Evolutionary conservation across 2,329 filamentous ascomycete species (phyloP), one percentile per base, ranked within the genome.

Genomic region (Diaporthe humulicola): DNA sequence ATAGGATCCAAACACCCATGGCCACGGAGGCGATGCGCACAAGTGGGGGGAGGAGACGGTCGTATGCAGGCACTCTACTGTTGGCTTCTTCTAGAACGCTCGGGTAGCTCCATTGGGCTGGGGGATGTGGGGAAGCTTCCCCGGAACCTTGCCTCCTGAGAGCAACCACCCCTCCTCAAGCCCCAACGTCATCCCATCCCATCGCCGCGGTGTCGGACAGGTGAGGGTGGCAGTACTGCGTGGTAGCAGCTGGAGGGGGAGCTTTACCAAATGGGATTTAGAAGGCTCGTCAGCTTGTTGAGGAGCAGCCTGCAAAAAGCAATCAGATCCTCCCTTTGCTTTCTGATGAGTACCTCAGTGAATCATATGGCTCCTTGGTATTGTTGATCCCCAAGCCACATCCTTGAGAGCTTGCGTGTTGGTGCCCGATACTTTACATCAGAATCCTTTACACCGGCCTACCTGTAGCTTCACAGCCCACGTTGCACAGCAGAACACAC

Each of bases 271-370:
- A 50, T 64, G 54, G 17, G 56, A 72, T 56, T 36, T 72, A 72
- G 70, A 36, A 61, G 56, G 33, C 70, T 64, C 52, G 57, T 64
- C 70, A 72, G 33, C 70, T 61, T 64, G 57, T 64, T 64, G 45
- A 56, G 33, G 70, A 54, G 45, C 30, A 52, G 33, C 45, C 48
- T 38, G 64, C 64, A 69, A 54, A 69, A 69, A 69, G 64, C 64
- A 69, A 69, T 40, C 30, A 69, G 15, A 69, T 15, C 6, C 28
- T 69, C 48, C 48, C 33, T 69, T 54, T 28, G 45, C 64, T n/a
- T 50, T 14, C 48, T 40, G 48, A 69, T 69, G 33, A 69, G 45
- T 69, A 48, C 48, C 48, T 54, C 45, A 28, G 64, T 52, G 64
- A 67, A 52, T 38, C 61, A 67, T n/a, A 72, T 42, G 61, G 45